Evolutionary conservation across 176 grass and related monocot species (phyloP), one percentile per base, ranked within the genome.

Genomic region (Melocanna baccifera): DNA sequence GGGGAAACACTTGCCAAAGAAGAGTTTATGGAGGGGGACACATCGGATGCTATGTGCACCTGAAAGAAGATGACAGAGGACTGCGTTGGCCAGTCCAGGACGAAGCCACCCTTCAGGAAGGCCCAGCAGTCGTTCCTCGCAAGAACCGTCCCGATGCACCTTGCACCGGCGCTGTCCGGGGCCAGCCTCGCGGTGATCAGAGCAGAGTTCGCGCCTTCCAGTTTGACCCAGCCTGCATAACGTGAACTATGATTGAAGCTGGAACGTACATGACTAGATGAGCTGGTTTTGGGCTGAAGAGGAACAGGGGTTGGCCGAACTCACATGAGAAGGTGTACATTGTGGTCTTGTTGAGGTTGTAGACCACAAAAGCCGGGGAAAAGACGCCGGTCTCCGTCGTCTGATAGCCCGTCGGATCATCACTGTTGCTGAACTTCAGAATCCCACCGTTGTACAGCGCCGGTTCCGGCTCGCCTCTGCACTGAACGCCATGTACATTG

Each of bases 261-360:
- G 64, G 73, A 76, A 62, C 34, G 2, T 6, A 19, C 14, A 16
- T 25, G 41, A 2, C 41, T 42, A 42, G 41, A 42, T 2, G 40
- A 63, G 5, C 59, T 65, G 43, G 62, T 20, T 12, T 13, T 3
- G 3, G 75, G 12, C 8, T 3, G 15, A 1, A 74, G 30, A 18
- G 74, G 53, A 47, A 20, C 34, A 61, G 12, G 45, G 28, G 32
- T 14, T 19, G 20, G 28, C 42, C 37, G 53, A 32, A 62, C 91
- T 94, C 85, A 95, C 95, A 85, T 47, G 96, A 99, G 93, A 99
- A 99, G 59, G 88, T 95, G 83, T 99, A 94, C 85, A 88, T 87
- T 42, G 91, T 92, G 32, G 89, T 91, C 48, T 85, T 89, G 77
- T 83, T 96, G 48, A 96, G 91, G 83, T 91, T 90, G 86, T 87